Base-by-base conservation (phyloP, 2,329 filamentous ascomycete species). In the Neonectria neomacrospora region DNA sequence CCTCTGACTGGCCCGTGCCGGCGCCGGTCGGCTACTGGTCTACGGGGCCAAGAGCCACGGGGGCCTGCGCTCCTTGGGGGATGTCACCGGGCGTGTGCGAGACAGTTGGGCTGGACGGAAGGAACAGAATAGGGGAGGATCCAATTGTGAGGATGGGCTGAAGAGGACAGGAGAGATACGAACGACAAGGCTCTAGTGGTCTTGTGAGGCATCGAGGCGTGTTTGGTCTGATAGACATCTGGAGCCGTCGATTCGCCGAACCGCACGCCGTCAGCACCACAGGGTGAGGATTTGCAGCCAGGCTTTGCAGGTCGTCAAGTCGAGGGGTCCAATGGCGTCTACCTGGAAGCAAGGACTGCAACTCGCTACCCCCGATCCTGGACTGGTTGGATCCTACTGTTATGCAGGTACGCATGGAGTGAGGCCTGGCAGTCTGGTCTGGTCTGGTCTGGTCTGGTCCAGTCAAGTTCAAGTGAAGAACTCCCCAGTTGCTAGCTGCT, bases 1-100 rank as follows among this genome's bases (percentile, higher is more conserved):
- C 41, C 50, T 62, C 28, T 57, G 42, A 62, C 47, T 62, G 59
- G 59, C 47, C 60, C 50, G 60, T 28, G 48, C 60, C 48, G 54
- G 44, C 60, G 60, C 60, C 54, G 52, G 52, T 39, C 58, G 53
- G 55, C 23, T 58, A 34, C 55, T 34, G 37, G 45, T n/a, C 55
- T 50, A 48, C 51, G 42, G 60, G 54, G 60, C 53, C 54, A 42
- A 51, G 48, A 42, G 22, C 54, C 23, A 56, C 54, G 54, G 54
- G 59, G 51, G 57, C 32, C 47, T 50, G 28, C 47, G n/a, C 47
- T 50, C 28, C 47, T 50, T 50, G 47, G 47, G 47, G 47, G 28
- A 32, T 26, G 28, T 28, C 47, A 30, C 26, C n/a, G 28, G 47
- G 26, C 18, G 26, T 32, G 26, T 28, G 28, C 28, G 20, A 32